Evolutionary conservation across 176 grass and related monocot species (phyloP).

Genomic region (Oryza rufipogon): DNA sequence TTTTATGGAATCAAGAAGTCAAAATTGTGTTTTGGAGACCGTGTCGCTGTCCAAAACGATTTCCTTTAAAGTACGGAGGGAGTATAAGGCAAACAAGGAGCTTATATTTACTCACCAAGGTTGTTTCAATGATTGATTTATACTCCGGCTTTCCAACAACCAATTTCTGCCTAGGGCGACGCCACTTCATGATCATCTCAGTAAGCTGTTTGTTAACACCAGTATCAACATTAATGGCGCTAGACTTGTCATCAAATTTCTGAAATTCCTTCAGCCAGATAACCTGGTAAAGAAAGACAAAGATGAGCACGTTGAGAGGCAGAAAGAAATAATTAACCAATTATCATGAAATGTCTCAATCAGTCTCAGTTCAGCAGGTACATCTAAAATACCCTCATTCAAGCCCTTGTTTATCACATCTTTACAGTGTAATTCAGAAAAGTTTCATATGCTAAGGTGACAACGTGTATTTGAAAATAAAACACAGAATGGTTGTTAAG

Average conservation of each 20-base stretch:
- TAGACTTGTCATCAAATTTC: conserved; percentile 2
- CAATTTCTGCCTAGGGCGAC: background rate
- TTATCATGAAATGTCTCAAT: background rate
- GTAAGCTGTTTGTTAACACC: background rate
- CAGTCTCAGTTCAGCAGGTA: background rate
- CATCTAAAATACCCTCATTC: background rate
- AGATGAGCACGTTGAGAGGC: background rate
- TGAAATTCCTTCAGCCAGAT: background rate
- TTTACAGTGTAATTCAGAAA: too few relatives aligned
- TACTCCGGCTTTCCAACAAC: conserved; percentile 23
- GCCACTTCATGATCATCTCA: background rate
- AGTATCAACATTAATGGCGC: conserved; percentile 5
- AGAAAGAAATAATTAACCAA: background rate
- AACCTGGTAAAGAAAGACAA: background rate
- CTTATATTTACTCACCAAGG: background rate
- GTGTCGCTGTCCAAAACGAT: too few relatives aligned
- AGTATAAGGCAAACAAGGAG: too few relatives aligned
- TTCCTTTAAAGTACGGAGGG: too few relatives aligned
- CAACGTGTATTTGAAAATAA: too few relatives aligned
- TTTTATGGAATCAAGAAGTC: too few relatives aligned
- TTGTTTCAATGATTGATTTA: conserved; percentile 24
- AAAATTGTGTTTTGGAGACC: too few relatives aligned
- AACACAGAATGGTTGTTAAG: too few relatives aligned
- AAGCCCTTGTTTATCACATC: too few relatives aligned
- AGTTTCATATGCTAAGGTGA: too few relatives aligned